Base-by-base conservation (phyloP, 495 filamentous ascomycete species). In the Trichocladium uniseriatum region DNA sequence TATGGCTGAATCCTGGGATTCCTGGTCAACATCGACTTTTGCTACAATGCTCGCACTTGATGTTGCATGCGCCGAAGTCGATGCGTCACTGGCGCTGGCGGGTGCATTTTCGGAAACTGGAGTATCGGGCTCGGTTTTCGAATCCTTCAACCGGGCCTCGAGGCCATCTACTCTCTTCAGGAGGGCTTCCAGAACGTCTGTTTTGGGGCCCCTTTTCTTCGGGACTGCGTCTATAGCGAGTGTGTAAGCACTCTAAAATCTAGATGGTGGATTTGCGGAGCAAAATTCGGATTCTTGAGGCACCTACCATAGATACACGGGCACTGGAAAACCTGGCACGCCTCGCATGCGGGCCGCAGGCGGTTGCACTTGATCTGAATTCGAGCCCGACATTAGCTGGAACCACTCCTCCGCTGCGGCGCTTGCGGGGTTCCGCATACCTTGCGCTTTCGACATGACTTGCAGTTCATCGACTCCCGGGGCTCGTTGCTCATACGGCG, bases 381-480 rank as follows among this genome's bases (percentile, higher is more conserved):
- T n/a, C n/a, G n/a, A n/a, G n/a, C n/a, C 13, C 18, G 29, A 41
- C 37, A 19, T n/a, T n/a, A n/a, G n/a, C n/a, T n/a, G n/a, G n/a
- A 31, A 18, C 32, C 38, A 20, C 18, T n/a, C 46, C 62, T 46
- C 59, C 9, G n/a, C 5, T 27, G 19, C 37, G 6, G 19, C 8
- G 3, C 42, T 45, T 24, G 4, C 20, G 31, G 15, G 19, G 10
- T 13, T 1, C 11, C 18, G 5, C 43, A 45, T 63, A 88, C 86
- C 74, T 94, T 94, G 59, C 87, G 76, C 64, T 90, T 94, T 54
- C 87, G 80, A 72, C 87, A 94, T 19, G 84, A 89, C 63, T 94
- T 91, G 79, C 87, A 94, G 65, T 94, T 94, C 87, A 94, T 94
- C 16, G 86, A 83, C 70, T 91, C 86, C 55, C 86, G 81, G 19